Evolutionary conservation across 1,284 basidiomycete genomes (phyloP), one percentile per base, ranked within the genome.

Genomic region (Ceratobasidium sp.): DNA sequence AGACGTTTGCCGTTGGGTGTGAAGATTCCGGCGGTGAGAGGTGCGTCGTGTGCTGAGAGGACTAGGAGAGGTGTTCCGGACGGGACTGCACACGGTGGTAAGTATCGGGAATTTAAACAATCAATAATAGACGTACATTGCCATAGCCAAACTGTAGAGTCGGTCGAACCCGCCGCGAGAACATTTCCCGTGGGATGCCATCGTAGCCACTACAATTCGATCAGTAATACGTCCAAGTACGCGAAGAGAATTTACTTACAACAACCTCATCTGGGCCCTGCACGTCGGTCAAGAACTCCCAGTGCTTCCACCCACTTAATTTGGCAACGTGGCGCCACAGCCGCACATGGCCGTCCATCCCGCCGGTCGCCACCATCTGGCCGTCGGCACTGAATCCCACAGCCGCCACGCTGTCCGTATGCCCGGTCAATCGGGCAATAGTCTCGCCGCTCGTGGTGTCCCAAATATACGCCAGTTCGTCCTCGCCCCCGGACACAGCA

Each of bases 91-190:
- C n/a, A 81, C 1, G 17, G n/a, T n/a, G n/a, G n/a, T n/a, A n/a
- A n/a, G n/a, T n/a, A n/a, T n/a, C n/a, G n/a, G n/a, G n/a, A n/a
- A n/a, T n/a, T n/a, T n/a, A n/a, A n/a, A n/a, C n/a, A n/a, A n/a
- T n/a, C n/a, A n/a, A n/a, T n/a, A n/a, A n/a, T n/a, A n/a, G n/a
- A 81, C 89, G 78, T 82, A 97, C 96, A 84, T 85, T 98, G 94
- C 97, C 97, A 99, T 80, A 99, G 86, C 97, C 97, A 99, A n/a
- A 97, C 91, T 4, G 94, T 98, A 3, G 93, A 89, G 82, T 99
- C 97, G 78, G 97, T 95, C 22, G 94, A 93, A 47, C 97, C 97
- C 0, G 95, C 96, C 2, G 97, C 88, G 0, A 99, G 87, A 2
- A 98, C 93, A 60, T 86, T 85, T 17, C 97, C 98, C 81, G 92